Percentiles rank a stretch among this genome's conserved stretches.
phyloP scores from a whole-genome alignment of 2,329 filamentous ascomycete genomes.

The Trichophyton verrucosum region DNA sequence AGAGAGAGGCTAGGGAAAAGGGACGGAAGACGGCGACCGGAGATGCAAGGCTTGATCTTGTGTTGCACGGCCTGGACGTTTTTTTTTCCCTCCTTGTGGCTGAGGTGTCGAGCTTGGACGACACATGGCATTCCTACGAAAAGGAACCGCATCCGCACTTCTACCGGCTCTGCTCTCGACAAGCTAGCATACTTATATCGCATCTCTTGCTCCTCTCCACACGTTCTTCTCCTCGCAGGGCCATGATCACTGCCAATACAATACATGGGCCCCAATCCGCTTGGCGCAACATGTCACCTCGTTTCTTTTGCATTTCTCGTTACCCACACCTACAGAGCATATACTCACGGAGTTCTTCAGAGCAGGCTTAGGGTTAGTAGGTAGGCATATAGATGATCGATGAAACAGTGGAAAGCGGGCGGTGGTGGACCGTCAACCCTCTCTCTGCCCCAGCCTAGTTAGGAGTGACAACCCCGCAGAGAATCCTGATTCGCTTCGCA shows the following conservation, averaged over 20 bases:
- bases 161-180: not conserved
- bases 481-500: not conserved
- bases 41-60: not conserved
- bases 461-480: not conserved
- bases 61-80: too few species aligned
- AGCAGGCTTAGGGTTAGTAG: not conserved
- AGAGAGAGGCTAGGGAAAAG: not conserved
- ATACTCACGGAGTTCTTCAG: too few species aligned
- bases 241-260: too few species aligned
- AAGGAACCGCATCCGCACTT: not conserved
- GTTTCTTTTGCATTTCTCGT: too few species aligned
- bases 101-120: not conserved
- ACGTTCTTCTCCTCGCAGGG: not conserved
- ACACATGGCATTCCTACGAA: conserved; percentile 2
- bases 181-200: not conserved
- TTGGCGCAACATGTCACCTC: too few species aligned
- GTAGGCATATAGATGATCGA: not conserved
- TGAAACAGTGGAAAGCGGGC: not conserved
- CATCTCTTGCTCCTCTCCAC: not conserved
- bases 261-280: too few species aligned
- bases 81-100: not conserved
- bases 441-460: not conserved
- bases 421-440: not conserved
- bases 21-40: not conserved
- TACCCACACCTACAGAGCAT: too few species aligned